Evolutionary conservation across 2,329 filamentous ascomycete species (phyloP).

Genomic region (Colletotrichum costaricense): DNA sequence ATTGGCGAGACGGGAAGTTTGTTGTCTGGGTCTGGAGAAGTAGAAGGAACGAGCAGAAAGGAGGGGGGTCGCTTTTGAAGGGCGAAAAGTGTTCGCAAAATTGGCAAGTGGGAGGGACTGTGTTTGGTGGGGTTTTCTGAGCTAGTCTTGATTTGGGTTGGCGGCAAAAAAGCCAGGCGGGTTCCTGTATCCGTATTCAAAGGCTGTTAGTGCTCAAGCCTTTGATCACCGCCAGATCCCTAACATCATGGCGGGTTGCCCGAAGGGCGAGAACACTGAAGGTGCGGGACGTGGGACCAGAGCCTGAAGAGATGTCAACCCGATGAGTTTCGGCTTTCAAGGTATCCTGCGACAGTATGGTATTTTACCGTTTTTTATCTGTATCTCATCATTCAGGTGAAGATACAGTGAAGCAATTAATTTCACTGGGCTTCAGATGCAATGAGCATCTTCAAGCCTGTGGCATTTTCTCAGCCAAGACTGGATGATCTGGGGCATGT

Average conservation of each 20-base stretch:
- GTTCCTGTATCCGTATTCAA: not conserved
- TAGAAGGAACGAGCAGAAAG: conserved; percentile 19
- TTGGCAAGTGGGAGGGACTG: conserved; percentile 38
- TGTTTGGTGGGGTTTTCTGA: conserved; percentile 38
- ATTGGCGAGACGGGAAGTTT: conserved; percentile 37
- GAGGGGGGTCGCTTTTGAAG: conserved; percentile 34
- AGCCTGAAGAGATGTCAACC: conserved; percentile 7
- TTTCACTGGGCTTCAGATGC: not conserved
- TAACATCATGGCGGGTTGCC: conserved; percentile 14
- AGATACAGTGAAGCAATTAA: not conserved
- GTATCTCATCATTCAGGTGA: not conserved
- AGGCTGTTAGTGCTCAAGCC: conserved; percentile 1
- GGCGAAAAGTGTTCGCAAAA: conserved; percentile 38
- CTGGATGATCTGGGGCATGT: not conserved
- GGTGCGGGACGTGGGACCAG: conserved; percentile 13
- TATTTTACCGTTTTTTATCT: not conserved
- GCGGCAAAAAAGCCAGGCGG: conserved; percentile 3
- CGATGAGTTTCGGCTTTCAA: not conserved
- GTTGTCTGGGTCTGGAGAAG: conserved; percentile 33
- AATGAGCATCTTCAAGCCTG: not conserved
- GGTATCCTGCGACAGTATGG: not conserved
- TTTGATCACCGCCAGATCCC: not conserved
- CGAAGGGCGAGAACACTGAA: conserved; percentile 26
- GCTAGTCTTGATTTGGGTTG: conserved; percentile 31
- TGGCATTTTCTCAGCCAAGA: not conserved